A percentile compares a stretch with the other conserved stretches of the same genome.
Evolutionary conservation across 345 rosid species (phyloP).

Genomic region (Isatis tinctoria): DNA sequence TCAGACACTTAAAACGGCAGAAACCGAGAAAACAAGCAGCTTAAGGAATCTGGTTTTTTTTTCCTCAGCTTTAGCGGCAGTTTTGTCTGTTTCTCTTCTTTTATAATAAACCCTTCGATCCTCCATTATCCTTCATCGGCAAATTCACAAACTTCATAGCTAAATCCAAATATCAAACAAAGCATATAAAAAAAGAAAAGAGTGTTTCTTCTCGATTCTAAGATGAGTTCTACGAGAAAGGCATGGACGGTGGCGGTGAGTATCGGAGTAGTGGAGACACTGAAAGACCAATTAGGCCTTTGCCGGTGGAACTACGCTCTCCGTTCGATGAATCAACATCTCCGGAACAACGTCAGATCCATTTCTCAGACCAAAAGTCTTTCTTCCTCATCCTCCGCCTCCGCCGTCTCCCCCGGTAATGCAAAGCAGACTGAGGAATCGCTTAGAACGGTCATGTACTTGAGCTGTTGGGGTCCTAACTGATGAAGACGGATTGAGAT

Average conservation of each 20-base stretch:
- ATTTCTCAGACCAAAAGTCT: constrained; percentile 43
- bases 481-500: no score
- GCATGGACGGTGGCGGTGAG: constrained; percentile 49
- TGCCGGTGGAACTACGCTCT: constrained; percentile 53
- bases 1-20: background rate
- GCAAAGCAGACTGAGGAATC: constrained; percentile 43
- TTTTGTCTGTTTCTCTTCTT: background rate
- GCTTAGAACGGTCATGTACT: constrained; percentile 47
- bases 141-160: background rate
- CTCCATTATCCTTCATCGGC: background rate
- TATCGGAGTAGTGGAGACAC: constrained; percentile 56
- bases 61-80: background rate
- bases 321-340: constrained; percentile 40
- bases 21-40: constrained; percentile 4
- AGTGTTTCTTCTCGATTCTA: background rate
- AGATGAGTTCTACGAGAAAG: constrained; percentile 45
- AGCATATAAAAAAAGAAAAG: background rate
- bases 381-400: constrained; percentile 34
- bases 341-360: constrained; percentile 38
- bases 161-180: background rate
- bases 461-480: constrained; percentile 65
- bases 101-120: background rate
- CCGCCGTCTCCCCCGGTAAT: constrained; percentile 13
- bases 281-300: constrained; percentile 54
- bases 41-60: background rate